These are phyloP conservation scores for Auricularia sp. DNA, from an alignment of 768 basidiomycete species.

Conservation along the genomic window DNA sequence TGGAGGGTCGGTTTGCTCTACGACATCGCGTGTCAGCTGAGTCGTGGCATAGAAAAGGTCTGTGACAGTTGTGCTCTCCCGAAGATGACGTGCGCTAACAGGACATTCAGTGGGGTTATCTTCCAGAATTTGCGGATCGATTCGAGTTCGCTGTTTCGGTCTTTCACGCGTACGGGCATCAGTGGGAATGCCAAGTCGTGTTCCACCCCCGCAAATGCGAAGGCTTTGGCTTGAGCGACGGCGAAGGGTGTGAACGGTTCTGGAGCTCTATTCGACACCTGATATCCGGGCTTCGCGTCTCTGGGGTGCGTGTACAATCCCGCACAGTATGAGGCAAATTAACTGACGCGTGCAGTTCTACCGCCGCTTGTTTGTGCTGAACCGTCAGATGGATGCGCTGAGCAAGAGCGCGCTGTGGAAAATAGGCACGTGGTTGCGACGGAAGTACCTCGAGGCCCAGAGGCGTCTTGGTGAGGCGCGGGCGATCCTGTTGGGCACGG, in stretches of 20 bases:
- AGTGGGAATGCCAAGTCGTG: slow-evolving; percentile 28
- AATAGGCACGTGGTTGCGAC: not conserved
- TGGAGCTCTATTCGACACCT: slow-evolving; percentile 27
- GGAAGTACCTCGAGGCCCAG: not conserved
- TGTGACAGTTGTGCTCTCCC: not conserved
- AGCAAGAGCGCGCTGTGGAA: not conserved
- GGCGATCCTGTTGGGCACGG: not conserved
- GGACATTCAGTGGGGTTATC: slow-evolving; percentile 7
- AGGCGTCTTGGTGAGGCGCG: not conserved
- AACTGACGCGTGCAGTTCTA: not conserved
- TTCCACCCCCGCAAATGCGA: slow-evolving; percentile 23
- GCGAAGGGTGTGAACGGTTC: slow-evolving; percentile 25
- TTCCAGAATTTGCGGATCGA: slow-evolving; percentile 10
- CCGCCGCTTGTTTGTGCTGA: slow-evolving; percentile 1
- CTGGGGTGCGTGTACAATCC: slow-evolving; percentile 19
- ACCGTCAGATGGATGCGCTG: not conserved
- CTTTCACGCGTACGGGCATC: slow-evolving; percentile 32
- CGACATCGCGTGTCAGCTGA: slow-evolving; percentile 28
- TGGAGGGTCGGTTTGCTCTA: slow-evolving; percentile 22
- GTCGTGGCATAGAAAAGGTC: slow-evolving; percentile 18
- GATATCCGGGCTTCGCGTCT: slow-evolving; percentile 24
- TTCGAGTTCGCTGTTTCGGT: slow-evolving; percentile 24
- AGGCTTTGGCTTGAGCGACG: slow-evolving; percentile 26
- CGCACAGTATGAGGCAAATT: not conserved
- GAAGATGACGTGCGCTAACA: not conserved